Percentiles rank a stretch among this genome's conserved stretches.
phyloP scores from a whole-genome alignment of 495 filamentous ascomycete species.

The Neurospora pannonica region DNA sequence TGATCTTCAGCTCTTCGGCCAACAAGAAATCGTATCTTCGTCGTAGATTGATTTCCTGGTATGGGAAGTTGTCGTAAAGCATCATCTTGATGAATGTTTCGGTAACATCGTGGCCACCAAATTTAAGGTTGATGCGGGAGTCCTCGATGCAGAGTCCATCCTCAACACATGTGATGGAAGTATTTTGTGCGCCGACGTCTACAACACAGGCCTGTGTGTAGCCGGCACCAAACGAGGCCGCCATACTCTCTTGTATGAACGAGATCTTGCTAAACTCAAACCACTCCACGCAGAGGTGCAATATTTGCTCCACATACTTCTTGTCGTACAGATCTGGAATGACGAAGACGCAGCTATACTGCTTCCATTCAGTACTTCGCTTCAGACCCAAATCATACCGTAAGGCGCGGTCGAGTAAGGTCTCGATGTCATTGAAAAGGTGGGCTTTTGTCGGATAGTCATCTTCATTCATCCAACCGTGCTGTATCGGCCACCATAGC shows the following conservation, averaged over 20 bases:
- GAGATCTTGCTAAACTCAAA: conserved; percentile 80
- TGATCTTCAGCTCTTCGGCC: conserved; percentile 90
- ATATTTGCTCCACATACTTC: conserved; percentile 69
- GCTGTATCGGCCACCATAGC: conserved; percentile 80
- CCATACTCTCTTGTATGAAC: conserved; percentile 92
- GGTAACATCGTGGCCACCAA: conserved; percentile 84
- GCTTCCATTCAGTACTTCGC: conserved; percentile 68
- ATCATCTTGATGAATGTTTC: conserved; percentile 95
- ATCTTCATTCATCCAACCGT: conserved; percentile 81
- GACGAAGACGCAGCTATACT: conserved; percentile 89
- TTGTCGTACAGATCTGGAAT: conserved; percentile 96
- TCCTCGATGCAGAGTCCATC: conserved; percentile 92
- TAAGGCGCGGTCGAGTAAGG: conserved; percentile 78
- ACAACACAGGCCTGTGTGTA: conserved; percentile 90
- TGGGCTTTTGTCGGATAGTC: conserved; percentile 72
- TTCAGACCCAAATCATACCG: conserved; percentile 69
- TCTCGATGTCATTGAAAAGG: conserved; percentile 75
- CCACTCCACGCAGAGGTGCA: conserved; percentile 78
- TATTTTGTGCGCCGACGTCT: conserved; percentile 95
- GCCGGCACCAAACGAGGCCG: conserved; percentile 91
- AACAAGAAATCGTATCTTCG: conserved; percentile 86
- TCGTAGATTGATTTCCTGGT: conserved; percentile 83
- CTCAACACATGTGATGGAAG: conserved; percentile 93
- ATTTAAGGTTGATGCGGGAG: conserved; percentile 85
- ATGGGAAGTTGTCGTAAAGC: conserved; percentile 89